A percentile compares a stretch with the other conserved stretches of the same genome.
These are phyloP conservation scores for Coprinellus aureogranulatus DNA, from an alignment of 768 basidiomycete genomes.

Conservation along the genomic window DNA sequence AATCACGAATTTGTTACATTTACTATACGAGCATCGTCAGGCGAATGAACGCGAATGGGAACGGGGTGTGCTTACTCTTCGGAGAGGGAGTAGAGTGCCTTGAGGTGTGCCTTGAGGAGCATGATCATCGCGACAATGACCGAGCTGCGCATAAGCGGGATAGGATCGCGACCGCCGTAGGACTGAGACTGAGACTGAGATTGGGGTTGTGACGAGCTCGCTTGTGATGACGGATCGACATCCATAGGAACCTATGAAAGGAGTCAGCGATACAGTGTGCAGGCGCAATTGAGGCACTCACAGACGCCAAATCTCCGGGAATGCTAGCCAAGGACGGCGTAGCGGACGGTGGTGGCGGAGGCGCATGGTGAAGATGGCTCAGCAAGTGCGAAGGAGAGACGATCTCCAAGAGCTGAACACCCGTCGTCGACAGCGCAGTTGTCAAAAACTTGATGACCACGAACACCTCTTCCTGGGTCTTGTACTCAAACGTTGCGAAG, in stretches of 20 bases:
- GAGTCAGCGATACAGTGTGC: not conserved
- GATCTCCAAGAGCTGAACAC: constrained; percentile 76
- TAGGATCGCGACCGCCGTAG: constrained; percentile 15
- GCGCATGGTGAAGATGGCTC: constrained; percentile 46
- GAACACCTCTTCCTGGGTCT: constrained; percentile 89
- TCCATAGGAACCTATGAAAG: constrained; percentile 19
- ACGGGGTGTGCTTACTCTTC: constrained; percentile 70
- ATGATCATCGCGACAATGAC: constrained; percentile 82
- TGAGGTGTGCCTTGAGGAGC: constrained; percentile 83
- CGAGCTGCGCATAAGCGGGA: constrained; percentile 58
- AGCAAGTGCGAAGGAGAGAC: constrained; percentile 71
- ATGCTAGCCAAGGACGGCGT: constrained; percentile 9
- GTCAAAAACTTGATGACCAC: constrained; percentile 81
- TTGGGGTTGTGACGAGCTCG: not conserved
- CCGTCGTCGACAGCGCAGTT: constrained; percentile 70
- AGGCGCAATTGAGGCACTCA: not conserved
- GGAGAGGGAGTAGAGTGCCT: constrained; percentile 76
- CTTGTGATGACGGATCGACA: not conserved
- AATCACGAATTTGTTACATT: constrained; percentile 83
- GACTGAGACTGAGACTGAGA: not conserved
- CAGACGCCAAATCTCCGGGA: constrained; percentile 7
- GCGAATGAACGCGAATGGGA: not conserved
- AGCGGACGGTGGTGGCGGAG: constrained; percentile 16
- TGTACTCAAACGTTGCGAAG: constrained; percentile 89
- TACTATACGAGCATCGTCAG: constrained; percentile 46